Conservation (phyloP, 192 early-diverging fungal genomes). For the Coemansia sp. region DNA sequence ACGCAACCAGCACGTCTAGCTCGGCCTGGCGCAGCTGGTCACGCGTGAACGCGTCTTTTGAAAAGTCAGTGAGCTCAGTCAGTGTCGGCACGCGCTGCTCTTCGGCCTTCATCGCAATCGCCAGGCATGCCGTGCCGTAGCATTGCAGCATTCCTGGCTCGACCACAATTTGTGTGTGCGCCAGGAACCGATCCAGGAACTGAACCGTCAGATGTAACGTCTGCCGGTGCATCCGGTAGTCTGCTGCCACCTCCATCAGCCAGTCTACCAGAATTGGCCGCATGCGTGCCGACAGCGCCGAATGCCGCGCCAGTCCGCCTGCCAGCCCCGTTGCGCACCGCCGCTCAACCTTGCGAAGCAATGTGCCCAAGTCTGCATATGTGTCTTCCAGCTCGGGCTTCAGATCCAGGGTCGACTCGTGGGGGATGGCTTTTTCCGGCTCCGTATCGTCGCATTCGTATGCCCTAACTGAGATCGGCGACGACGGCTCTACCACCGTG, state of each 20-base stretch:
- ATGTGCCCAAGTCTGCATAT: conserved; percentile 16
- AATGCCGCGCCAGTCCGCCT: conserved; percentile 33
- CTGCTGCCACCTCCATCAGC: conserved; percentile 53
- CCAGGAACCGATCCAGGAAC: conserved; percentile 47
- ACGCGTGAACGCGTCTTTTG: conserved; percentile 45
- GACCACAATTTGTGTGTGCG: conserved; percentile 18
- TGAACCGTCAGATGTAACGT: conserved; percentile 50
- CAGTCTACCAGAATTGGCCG: conserved; percentile 56
- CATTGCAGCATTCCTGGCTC: conserved; percentile 49
- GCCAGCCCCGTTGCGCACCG: conserved; percentile 20
- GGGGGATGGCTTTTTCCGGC: too few species aligned
- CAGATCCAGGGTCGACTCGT: too few species aligned
- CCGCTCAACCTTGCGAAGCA: conserved; percentile 25
- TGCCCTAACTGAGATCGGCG: conserved; percentile 6
- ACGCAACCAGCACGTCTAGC: conserved; percentile 38
- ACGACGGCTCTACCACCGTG: conserved; percentile 39
- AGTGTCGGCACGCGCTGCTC: conserved; percentile 48
- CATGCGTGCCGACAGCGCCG: conserved; percentile 47
- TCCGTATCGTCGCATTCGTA: conserved; percentile 3
- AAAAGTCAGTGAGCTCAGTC: conserved; percentile 42
- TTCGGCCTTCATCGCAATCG: conserved; percentile 53
- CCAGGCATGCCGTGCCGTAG: conserved; percentile 50
- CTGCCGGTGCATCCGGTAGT: conserved; percentile 51
- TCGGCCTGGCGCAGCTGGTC: conserved; percentile 47
- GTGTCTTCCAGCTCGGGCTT: conserved; percentile 16